These are phyloP conservation scores for Monosporozyma servazzii DNA, from an alignment of 805 yeast species.

Conservation along the genomic window DNA sequence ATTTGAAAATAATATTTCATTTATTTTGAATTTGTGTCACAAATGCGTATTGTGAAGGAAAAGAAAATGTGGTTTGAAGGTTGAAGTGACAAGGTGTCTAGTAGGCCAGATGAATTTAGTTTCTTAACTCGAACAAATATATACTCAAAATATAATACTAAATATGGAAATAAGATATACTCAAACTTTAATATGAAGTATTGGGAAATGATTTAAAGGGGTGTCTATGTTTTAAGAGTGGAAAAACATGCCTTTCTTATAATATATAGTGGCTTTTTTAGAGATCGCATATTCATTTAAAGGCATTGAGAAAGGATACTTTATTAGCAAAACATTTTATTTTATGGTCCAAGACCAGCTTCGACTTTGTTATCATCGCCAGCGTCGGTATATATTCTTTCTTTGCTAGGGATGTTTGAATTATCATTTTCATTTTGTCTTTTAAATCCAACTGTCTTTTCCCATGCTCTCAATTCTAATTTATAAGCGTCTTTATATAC, in stretches of 20 bases:
- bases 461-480: slow-evolving; percentile 32
- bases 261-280: too few relatives aligned
- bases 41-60: not conserved
- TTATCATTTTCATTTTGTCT: not conserved
- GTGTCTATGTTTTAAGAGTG: too few relatives aligned
- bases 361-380: not conserved
- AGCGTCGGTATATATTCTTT: not conserved
- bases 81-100: not conserved
- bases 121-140: too few relatives aligned
- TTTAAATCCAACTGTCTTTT: slow-evolving; percentile 11
- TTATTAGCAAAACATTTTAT: too few relatives aligned
- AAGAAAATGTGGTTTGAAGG: not conserved
- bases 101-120: too few relatives aligned
- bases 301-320: not conserved
- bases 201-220: too few relatives aligned
- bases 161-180: too few relatives aligned
- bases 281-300: too few relatives aligned
- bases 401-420: not conserved
- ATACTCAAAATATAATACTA: too few relatives aligned
- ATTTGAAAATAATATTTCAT: not conserved
- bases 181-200: too few relatives aligned
- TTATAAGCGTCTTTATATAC: slow-evolving; percentile 30
- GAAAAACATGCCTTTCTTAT: too few relatives aligned
- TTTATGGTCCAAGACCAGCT: not conserved
- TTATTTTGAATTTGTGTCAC: not conserved